A percentile compares a stretch with the other conserved stretches of the same genome.
These are phyloP conservation scores for Purpureocillium lavendulum DNA, from an alignment of 2,329 filamentous ascomycete genomes.

Conservation along the genomic window DNA sequence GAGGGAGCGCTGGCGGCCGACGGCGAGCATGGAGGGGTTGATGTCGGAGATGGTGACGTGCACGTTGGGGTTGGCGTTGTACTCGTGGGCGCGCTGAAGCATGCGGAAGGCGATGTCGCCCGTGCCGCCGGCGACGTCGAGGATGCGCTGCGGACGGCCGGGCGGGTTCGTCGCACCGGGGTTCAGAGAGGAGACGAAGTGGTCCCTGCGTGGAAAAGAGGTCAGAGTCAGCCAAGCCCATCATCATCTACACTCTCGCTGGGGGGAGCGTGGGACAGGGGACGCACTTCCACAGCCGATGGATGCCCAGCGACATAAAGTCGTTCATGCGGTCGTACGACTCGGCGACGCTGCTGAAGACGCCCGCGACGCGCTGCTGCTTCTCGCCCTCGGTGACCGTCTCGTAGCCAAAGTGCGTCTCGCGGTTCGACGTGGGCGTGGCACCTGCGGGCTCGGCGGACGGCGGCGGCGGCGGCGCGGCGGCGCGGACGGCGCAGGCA, in stretches of 20 bases:
- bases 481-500: constrained; percentile 15
- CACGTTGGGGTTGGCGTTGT: constrained; percentile 65
- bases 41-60: constrained; percentile 92
- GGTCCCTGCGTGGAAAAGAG: constrained; percentile 45
- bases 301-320: constrained; percentile 95
- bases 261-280: too few relatives aligned
- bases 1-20: constrained; percentile 72
- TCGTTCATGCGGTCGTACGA: constrained; percentile 99
- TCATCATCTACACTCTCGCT: too few relatives aligned
- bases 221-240: neutral
- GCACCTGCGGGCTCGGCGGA: too few relatives aligned
- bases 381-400: constrained; percentile 78
- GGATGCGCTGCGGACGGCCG: constrained; percentile 56
- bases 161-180: constrained; percentile 54
- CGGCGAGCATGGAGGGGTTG: constrained; percentile 87
- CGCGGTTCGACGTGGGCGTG: constrained; percentile 35
- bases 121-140: constrained; percentile 94
- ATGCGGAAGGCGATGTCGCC: constrained; percentile 97
- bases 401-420: constrained; percentile 87
- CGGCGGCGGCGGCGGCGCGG: constrained; percentile 8
- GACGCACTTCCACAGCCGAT: constrained; percentile 79
- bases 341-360: constrained; percentile 91
- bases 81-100: constrained; percentile 80
- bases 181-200: constrained; percentile 88
- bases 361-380: constrained; percentile 61